Evolutionary conservation across 164 flowering plant genomes (phyloP), one percentile per base, ranked within the genome.

Genomic region (Magnolia sinica): DNA sequence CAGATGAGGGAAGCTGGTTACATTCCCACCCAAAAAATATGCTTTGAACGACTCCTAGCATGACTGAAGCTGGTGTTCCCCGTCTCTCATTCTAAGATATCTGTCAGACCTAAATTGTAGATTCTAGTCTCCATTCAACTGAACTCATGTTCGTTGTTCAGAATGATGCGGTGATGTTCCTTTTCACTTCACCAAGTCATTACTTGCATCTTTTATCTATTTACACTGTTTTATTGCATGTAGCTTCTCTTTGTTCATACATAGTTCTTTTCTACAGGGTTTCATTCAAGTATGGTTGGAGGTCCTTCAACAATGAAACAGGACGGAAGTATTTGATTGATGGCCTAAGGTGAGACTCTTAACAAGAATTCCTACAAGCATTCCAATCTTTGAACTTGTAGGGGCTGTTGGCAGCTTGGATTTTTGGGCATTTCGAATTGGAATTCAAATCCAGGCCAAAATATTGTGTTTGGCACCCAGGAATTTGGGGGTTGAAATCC

Each of bases 1-100:
- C 88, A 85, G 70, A 80, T 84, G 82, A 65, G 77, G 66, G 92
- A 86, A 81, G 84, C 79, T 68, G 86, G 82, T 73, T 81, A 76
- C 74, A 77, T 78, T 73, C 83, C 81, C 18, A 31, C 75, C 27
- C 73, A 37, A 78, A 77, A 64, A 72, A 55, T 77, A 14, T 72
- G 70, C 10, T 61, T 69, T 51, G 50, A 61, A 22, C 69, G 70
- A 73, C 37, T 50, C 45, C 3, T 22, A 4, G 58, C 20, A 37
- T 68, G 27, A 68, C 50, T 68, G 50, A 19, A 68, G 14, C 27
- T 27, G 45, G 27, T 37, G 5, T 18, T 29, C 1, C 27, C 4
- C 31, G 50, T 10, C 8, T 55, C 59, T 55, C 16, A 16, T 55
- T 55, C 16, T 10, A 55, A 55, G 16, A 55, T 55, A 16, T 55